These are phyloP conservation scores for Aphanomyces cochlioides DNA, from an alignment of 352 stramenopile genomes.

Conservation along the genomic window DNA sequence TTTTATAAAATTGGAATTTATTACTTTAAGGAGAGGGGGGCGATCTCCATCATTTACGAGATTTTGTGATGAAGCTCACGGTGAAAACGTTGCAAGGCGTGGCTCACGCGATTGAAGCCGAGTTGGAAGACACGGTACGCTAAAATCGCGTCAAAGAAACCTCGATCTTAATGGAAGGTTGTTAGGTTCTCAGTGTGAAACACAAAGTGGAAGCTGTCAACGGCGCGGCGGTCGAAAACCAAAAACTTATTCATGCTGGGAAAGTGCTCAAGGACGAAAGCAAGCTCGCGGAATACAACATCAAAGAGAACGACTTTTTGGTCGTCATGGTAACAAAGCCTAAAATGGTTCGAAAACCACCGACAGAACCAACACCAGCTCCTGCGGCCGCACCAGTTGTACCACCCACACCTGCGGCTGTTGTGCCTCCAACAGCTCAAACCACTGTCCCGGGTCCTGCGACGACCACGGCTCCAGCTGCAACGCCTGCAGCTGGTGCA, in stretches of 20 bases:
- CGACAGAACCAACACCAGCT: constrained; percentile 28
- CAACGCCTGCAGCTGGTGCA: constrained; percentile 37
- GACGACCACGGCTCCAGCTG: constrained; percentile 27
- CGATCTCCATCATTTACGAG: constrained; percentile 4
- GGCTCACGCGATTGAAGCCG: constrained; percentile 69
- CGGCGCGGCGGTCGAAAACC: constrained; percentile 60
- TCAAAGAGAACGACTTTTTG: constrained; percentile 87
- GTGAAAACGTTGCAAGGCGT: constrained; percentile 84
- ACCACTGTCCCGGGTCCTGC: constrained; percentile 28
- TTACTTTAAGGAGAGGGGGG: constrained; percentile 3
- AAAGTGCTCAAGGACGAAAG: constrained; percentile 88
- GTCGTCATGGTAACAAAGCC: constrained; percentile 88
- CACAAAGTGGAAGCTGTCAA: constrained; percentile 74
- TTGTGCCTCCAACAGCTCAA: background rate
- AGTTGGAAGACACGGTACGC: constrained; percentile 62
- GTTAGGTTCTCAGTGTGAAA: constrained; percentile 70
- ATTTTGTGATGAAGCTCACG: constrained; percentile 70
- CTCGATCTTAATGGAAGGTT: background rate
- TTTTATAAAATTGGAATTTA: background rate
- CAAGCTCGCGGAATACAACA: constrained; percentile 69
- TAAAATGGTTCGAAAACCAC: constrained; percentile 41
- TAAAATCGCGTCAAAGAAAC: background rate
- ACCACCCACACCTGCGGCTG: constrained; percentile 26
- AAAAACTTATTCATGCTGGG: constrained; percentile 85
- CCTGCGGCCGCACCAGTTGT: constrained; percentile 38